Evolutionary conservation across 768 basidiomycete genomes (phyloP), one percentile per base, ranked within the genome.

Genomic region (Pleurotus pulmonarius): DNA sequence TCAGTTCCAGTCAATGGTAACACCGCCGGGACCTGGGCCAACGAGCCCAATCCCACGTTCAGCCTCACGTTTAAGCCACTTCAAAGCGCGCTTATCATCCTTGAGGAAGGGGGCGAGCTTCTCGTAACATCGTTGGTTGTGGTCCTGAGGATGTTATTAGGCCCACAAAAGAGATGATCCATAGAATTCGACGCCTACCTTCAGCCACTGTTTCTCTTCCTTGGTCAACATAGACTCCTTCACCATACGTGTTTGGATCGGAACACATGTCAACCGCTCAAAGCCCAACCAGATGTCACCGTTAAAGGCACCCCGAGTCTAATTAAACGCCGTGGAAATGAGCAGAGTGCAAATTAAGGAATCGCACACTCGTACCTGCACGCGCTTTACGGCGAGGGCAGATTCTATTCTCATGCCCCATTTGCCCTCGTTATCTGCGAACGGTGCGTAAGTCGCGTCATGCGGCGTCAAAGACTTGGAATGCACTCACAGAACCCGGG

Each of bases 321-420:
- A 43, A 46, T 39, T 11, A 34, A 34, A 34, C 29, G 29, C 29
- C 29, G 29, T 34, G 29, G 29, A 34, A 11, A 34, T 34, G 29
- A 34, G 29, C 29, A 34, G 11, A 9, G 29, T 34, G 11, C 11
- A 11, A 34, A 34, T 34, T 8, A 34, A 34, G 8, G 9, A 9
- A 34, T 34, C 29, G 29, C 29, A 34, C 29, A 34, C 29, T 34
- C 29, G 29, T 34, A 80, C 76, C 80, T 72, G 83, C 65, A 74
- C 82, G 49, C 81, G 82, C 59, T 83, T 81, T 41, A 97, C 92
- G 38, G 81, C 74, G 25, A 95, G 73, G 11, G 92, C 88, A 47
- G 89, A 92, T 71, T 99, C 97, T 47, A 94, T 92, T 4, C 97
- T 83, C 69, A 99, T 87, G 4, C 97, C 97, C 80, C 85, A 98